A percentile compares a stretch with the other conserved stretches of the same genome.
Conservation (phyloP, 1,139 yeast genomes). For the Sugiyamaella sp. region DNA sequence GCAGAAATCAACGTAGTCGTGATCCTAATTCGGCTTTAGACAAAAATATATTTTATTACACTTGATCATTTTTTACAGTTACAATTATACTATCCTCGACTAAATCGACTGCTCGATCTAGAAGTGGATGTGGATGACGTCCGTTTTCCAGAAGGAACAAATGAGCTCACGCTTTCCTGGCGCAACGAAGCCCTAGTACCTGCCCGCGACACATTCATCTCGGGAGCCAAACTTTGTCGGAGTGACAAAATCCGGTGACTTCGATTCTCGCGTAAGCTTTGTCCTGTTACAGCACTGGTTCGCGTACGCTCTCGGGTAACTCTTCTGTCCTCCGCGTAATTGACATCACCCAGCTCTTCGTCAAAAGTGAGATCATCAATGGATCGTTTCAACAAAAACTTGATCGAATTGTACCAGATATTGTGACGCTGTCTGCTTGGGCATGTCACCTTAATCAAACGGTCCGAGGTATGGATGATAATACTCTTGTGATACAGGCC, state of each 20-base stretch:
- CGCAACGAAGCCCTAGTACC: constrained; percentile 23
- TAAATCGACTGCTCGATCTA: constrained; percentile 21
- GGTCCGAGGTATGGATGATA: constrained; percentile 68
- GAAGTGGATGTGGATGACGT: constrained; percentile 19
- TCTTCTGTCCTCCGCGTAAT: constrained; percentile 29
- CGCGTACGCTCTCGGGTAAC: constrained; percentile 32
- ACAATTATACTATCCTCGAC: constrained; percentile 11
- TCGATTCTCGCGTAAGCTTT: constrained; percentile 25
- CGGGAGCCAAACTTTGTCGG: constrained; percentile 39
- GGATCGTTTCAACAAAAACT: constrained; percentile 72
- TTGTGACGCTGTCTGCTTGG: constrained; percentile 87
- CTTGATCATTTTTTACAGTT: not conserved
- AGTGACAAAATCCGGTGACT: constrained; percentile 32
- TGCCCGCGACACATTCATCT: constrained; percentile 31
- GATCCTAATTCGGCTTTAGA: too few species aligned
- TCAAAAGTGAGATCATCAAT: constrained; percentile 62
- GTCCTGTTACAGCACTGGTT: constrained; percentile 29
- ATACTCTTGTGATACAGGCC: constrained; percentile 88
- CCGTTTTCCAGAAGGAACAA: constrained; percentile 20
- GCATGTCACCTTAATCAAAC: constrained; percentile 79
- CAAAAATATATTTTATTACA: not conserved
- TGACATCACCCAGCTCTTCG: constrained; percentile 33
- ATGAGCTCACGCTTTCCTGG: constrained; percentile 28
- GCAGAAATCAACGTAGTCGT: too few species aligned
- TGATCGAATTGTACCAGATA: constrained; percentile 86